Percentiles rank a stretch among this genome's conserved stretches.
phyloP scores from a whole-genome alignment of 192 early-diverging fungal genomes.

The Piromyces finnis region DNA sequence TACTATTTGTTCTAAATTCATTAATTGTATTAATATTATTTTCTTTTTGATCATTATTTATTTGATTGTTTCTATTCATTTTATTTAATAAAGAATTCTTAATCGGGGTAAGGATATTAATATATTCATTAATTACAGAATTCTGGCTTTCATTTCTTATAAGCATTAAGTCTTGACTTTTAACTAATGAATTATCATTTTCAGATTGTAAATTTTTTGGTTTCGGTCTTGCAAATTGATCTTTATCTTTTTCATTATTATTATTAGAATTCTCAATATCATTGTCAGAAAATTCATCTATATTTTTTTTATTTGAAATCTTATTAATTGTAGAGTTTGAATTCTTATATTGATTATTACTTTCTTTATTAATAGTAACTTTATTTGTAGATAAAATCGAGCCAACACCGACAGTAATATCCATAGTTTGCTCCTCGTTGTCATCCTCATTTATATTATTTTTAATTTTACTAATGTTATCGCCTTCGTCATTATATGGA shows the following conservation, averaged over 20 bases:
- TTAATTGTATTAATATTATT: background rate
- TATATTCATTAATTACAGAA: background rate
- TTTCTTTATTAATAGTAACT: background rate
- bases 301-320: too few species aligned
- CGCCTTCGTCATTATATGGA: background rate
- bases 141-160: background rate
- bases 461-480: background rate
- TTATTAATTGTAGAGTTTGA: too few species aligned
- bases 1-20: background rate
- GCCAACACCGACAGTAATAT: background rate
- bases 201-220: too few species aligned
- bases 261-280: background rate
- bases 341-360: background rate
- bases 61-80: background rate
- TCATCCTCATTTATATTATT: background rate
- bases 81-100: background rate
- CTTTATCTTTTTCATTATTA: background rate
- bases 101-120: background rate
- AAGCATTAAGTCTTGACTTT: background rate
- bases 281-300: background rate
- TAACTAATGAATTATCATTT: background rate
- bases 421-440: background rate
- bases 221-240: background rate
- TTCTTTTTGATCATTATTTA: background rate
- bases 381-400: background rate